Evolutionary conservation across 768 basidiomycete species (phyloP).

Genomic region (Lactarius sp.): DNA sequence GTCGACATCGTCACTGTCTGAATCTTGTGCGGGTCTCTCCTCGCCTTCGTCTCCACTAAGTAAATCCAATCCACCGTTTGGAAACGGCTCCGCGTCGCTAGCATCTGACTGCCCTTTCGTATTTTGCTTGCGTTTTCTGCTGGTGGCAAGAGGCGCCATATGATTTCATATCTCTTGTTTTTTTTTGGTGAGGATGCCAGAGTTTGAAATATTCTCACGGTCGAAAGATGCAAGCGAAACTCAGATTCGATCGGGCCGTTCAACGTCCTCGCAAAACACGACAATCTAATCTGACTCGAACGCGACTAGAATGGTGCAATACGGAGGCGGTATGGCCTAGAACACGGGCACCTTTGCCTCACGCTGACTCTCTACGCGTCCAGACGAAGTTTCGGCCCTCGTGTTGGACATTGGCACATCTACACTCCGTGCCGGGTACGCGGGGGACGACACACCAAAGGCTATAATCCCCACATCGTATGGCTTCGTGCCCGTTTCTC

Average conservation of each 20-base stretch:
- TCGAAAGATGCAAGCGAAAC: background rate
- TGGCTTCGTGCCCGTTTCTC: constrained; percentile 55
- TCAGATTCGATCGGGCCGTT: constrained; percentile 32
- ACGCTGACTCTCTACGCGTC: background rate
- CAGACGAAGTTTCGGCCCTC: constrained; percentile 96
- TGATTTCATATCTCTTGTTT: constrained; percentile 17
- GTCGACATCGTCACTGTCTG: constrained; percentile 58
- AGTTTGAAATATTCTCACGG: constrained; percentile 21
- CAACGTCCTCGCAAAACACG: background rate
- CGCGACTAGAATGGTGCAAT: constrained; percentile 64
- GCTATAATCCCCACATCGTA: constrained; percentile 87
- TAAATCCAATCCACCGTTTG: constrained; percentile 58
- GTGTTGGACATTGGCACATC: constrained; percentile 93
- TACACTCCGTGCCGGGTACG: constrained; percentile 90
- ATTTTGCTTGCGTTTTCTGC: constrained; percentile 57
- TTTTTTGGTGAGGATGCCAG: background rate
- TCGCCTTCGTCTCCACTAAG: constrained; percentile 66
- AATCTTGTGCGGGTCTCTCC: constrained; percentile 32
- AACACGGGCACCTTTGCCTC: background rate
- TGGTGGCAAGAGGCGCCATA: constrained; percentile 34
- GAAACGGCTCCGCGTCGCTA: constrained; percentile 32
- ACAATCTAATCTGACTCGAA: background rate
- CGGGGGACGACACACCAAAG: constrained; percentile 94
- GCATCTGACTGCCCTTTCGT: constrained; percentile 38
- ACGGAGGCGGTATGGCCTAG: constrained; percentile 67